These are phyloP conservation scores for Lachancea fermentati DNA, from an alignment of 805 yeast species.

Conservation along the genomic window DNA sequence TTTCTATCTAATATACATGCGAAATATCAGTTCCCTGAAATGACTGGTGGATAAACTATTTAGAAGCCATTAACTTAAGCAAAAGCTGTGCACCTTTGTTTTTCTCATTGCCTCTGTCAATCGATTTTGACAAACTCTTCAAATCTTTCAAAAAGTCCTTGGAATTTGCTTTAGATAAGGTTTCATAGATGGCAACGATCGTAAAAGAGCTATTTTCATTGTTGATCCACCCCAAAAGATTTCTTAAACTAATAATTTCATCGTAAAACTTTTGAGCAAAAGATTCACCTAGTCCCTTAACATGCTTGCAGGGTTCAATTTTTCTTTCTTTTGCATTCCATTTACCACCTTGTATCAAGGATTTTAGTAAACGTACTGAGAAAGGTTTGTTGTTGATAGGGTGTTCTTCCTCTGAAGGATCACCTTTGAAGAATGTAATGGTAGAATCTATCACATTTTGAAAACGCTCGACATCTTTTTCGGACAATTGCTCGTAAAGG, in stretches of 20 bases:
- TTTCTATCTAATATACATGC: constrained; percentile 6
- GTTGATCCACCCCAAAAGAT: constrained; percentile 63
- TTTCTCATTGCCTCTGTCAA: constrained; percentile 37
- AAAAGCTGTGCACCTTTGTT: constrained; percentile 65
- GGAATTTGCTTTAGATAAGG: constrained; percentile 42
- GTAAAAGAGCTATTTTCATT: constrained; percentile 70
- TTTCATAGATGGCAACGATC: constrained; percentile 73
- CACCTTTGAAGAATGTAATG: constrained; percentile 57
- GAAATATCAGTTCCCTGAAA: neutral
- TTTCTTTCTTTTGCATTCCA: constrained; percentile 64
- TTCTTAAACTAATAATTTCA: constrained; percentile 46
- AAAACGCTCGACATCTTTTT: constrained; percentile 34
- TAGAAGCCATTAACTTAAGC: constrained; percentile 31
- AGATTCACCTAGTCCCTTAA: constrained; percentile 48
- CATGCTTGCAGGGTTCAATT: constrained; percentile 38
- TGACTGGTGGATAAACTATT: neutral
- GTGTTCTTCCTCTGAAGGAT: constrained; percentile 60
- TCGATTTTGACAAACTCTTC: constrained; percentile 42
- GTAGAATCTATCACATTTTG: constrained; percentile 50
- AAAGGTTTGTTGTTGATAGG: constrained; percentile 62
- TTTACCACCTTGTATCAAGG: constrained; percentile 79
- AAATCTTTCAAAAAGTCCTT: constrained; percentile 49
- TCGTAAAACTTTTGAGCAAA: constrained; percentile 53
- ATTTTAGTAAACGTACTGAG: constrained; percentile 65
- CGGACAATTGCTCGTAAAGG: constrained; percentile 34